Evolutionary conservation across 1,139 yeast genomes (phyloP), one percentile per base, ranked within the genome.

Genomic region (Candida sanyaensis): DNA sequence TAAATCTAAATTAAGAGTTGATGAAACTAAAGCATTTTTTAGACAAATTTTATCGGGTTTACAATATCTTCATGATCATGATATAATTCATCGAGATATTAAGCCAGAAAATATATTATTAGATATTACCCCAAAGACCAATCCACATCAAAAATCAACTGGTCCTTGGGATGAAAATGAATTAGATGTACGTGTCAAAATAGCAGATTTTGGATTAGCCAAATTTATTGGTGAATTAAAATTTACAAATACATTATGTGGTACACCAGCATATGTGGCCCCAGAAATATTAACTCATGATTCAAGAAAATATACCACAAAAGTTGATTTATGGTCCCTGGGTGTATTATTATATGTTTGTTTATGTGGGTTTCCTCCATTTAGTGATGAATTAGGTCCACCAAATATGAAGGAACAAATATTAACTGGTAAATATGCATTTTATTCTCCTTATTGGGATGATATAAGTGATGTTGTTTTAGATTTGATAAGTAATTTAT

Each of bases 31-130:
- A 50, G 82, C 81, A 1, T 67, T 86, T 3, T 83, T 83, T 57
- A 70, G 63, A 38, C 95, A 87, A 58, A 63, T 87, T 26, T 63
- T 87, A n/a, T 60, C 75, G 2, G 95, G 93, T 0, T 62, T 87
- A 30, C 63, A 66, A 37, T 85, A 86, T 60, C 64, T 89, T 37
- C 97, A 90, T 61, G 71, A 76, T 2, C 78, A 77, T 44, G 90
- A 93, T 45, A 86, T 90, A 38, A 92, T 95, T 5, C 97, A 90
- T 68, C 66, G 97, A 53, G 95, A 90, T 62, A 87, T 91, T 49
- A 90, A 90, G 61, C 97, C 97, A 0, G 97, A 90, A 60, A 90
- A 90, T 60, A 81, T 90, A n/a, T 71, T 91, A 31, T 69, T 91
- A 17, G 96, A 90, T 60, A 81, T 86, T 17, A 73, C 73, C 0